These are phyloP conservation scores for Leptosphaerulina australis DNA, from an alignment of 2,329 filamentous ascomycete genomes.

Conservation along the genomic window DNA sequence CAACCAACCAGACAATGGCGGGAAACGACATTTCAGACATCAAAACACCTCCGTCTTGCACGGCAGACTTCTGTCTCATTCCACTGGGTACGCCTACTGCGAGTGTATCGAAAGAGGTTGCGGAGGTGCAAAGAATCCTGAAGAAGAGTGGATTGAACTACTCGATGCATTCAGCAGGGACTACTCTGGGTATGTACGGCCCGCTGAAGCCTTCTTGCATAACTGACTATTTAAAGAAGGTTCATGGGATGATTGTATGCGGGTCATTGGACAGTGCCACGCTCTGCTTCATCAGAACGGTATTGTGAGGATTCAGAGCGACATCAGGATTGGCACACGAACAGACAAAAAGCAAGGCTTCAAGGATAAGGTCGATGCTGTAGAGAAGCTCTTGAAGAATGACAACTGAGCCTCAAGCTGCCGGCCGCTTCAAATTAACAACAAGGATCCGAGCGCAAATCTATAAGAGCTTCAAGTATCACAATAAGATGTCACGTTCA, in stretches of 20 bases:
- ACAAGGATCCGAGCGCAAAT: background rate
- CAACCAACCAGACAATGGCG: conserved; percentile 27
- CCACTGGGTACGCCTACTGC: conserved; percentile 67
- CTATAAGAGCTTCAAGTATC: conserved; percentile 16
- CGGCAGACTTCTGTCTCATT: conserved; percentile 90
- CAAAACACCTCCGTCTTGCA: conserved; percentile 73
- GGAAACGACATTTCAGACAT: conserved; percentile 30
- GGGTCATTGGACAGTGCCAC: conserved; percentile 51
- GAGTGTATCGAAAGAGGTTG: conserved; percentile 70
- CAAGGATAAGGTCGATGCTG: conserved; percentile 75
- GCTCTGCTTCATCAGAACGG: conserved; percentile 48
- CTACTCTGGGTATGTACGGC: conserved; percentile 69
- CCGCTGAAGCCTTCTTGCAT: background rate
- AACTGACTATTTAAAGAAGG: conserved; percentile 67
- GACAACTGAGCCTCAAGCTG: conserved; percentile 19
- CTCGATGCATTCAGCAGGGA: conserved; percentile 91
- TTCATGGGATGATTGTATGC: conserved; percentile 86
- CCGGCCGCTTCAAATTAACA: too few relatives aligned
- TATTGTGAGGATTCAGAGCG: conserved; percentile 75
- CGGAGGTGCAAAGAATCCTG: conserved; percentile 84
- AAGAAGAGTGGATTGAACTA: conserved; percentile 80
- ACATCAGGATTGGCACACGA: conserved; percentile 83
- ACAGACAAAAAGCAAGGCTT: conserved; percentile 86
- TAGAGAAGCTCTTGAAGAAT: conserved; percentile 58
- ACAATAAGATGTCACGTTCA: conserved; percentile 15